Percentiles rank a stretch among this genome's conserved stretches.
Conservation (phyloP, 495 filamentous ascomycete genomes). For the Daldinia caldariorum region DNA sequence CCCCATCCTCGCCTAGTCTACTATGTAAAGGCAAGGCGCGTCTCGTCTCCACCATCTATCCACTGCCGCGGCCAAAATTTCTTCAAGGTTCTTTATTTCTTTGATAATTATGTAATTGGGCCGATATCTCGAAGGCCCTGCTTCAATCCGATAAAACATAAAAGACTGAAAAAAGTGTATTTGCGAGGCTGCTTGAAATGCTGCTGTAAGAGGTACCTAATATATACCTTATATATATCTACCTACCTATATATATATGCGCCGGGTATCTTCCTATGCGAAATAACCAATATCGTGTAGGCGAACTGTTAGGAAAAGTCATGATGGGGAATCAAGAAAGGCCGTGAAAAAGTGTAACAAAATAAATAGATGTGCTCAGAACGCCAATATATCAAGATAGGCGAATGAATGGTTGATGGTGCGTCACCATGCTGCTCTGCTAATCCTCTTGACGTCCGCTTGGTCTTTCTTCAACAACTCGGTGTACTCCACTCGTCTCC, state of each 20-base stretch:
- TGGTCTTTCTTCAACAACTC: constrained; percentile 45
- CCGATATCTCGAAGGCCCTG: constrained; percentile 16
- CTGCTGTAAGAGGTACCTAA: background rate
- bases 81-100: constrained; percentile 20
- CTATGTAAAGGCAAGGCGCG: constrained; percentile 16
- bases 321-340: constrained; percentile 13
- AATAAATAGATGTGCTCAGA: background rate
- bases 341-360: background rate
- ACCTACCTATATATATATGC: constrained; percentile 16
- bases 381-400: constrained; percentile 4
- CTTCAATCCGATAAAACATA: constrained; percentile 4
- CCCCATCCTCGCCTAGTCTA: constrained; percentile 6
- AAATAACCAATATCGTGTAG: constrained; percentile 28
- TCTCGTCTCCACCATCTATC: constrained; percentile 38
- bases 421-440: constrained; percentile 49
- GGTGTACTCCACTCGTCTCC: constrained; percentile 56
- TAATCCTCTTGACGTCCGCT: constrained; percentile 41
- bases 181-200: constrained; percentile 18
- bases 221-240: no score
- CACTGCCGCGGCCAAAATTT: constrained; percentile 32
- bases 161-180: background rate
- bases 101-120: constrained; percentile 38
- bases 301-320: constrained; percentile 11
- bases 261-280: constrained; percentile 43
- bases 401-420: background rate